phyloP scores from a whole-genome alignment of 352 stramenopile genomes.

The Pythium plurisporium region DNA sequence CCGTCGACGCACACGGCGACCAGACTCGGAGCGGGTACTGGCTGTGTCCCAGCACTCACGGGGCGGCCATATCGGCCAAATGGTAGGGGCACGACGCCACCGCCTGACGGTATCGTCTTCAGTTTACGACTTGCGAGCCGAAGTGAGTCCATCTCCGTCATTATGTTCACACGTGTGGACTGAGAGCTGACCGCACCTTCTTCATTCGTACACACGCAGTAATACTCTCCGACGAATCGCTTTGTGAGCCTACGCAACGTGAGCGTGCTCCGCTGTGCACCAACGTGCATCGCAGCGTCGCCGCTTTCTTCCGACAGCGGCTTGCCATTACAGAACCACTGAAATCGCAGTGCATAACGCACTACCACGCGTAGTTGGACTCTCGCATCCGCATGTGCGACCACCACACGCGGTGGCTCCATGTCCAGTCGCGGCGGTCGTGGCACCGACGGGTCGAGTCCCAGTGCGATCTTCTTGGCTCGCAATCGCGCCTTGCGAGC shows the following conservation, averaged over 20 bases:
- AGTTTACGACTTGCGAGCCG: slow-evolving; percentile 26
- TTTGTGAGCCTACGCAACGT: slow-evolving; percentile 35
- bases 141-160: slow-evolving; percentile 19
- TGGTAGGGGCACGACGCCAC: not conserved
- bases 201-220: slow-evolving; percentile 62
- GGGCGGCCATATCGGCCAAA: no score
- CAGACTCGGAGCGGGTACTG: not conserved
- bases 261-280: slow-evolving; percentile 32
- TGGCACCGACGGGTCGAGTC: slow-evolving; percentile 42
- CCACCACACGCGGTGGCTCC: slow-evolving; percentile 26
- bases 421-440: slow-evolving; percentile 34
- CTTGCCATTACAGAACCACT: slow-evolving; percentile 51
- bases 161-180: slow-evolving; percentile 30
- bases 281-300: slow-evolving; percentile 4
- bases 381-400: slow-evolving; percentile 18
- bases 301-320: slow-evolving; percentile 11
- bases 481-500: slow-evolving; percentile 35
- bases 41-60: not conserved
- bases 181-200: slow-evolving; percentile 36
- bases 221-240: slow-evolving; percentile 47
- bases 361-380: slow-evolving; percentile 41
- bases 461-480: slow-evolving; percentile 57
- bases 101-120: slow-evolving; percentile 19
- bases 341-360: slow-evolving; percentile 34
- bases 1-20: slow-evolving; percentile 1